Conservation (phyloP, 192 early-diverging fungal species). For the Podila horticola region DNA sequence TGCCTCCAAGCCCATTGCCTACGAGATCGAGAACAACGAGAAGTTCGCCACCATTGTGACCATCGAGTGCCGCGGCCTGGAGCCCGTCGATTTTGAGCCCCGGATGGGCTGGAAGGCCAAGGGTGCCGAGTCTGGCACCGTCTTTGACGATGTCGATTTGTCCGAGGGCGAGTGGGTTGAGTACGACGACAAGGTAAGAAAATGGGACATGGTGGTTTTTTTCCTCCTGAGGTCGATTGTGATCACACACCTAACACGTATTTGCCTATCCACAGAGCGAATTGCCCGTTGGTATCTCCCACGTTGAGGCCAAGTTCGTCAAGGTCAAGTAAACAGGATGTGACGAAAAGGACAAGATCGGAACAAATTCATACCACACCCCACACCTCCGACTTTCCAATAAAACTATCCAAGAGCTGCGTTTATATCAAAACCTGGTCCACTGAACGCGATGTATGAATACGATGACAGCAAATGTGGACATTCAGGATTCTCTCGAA, state of each 20-base stretch:
- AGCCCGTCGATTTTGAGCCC: slow-evolving; percentile 81
- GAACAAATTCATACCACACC: background rate
- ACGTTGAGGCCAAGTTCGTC: slow-evolving; percentile 65
- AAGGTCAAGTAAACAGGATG: slow-evolving; percentile 59
- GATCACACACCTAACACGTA: background rate
- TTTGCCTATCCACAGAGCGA: slow-evolving; percentile 53
- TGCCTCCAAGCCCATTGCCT: slow-evolving; percentile 58
- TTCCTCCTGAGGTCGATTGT: background rate
- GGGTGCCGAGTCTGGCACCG: slow-evolving; percentile 74
- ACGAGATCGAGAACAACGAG: slow-evolving; percentile 67
- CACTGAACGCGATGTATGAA: no score
- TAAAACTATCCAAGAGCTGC: background rate
- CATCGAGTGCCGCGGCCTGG: slow-evolving; percentile 87
- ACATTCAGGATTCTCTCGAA: no score
- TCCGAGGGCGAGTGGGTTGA: slow-evolving; percentile 88
- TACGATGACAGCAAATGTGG: no score
- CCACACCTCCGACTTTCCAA: background rate
- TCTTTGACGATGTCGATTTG: slow-evolving; percentile 85
- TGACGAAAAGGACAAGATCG: background rate
- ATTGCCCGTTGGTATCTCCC: slow-evolving; percentile 72
- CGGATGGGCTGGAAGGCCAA: slow-evolving; percentile 74
- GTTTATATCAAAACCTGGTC: no score
- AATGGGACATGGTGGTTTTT: background rate
- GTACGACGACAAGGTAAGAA: slow-evolving; percentile 83
- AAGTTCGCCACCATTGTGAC: slow-evolving; percentile 69